phyloP scores from a whole-genome alignment of 768 basidiomycete species.

The Tulasnella sp. region DNA sequence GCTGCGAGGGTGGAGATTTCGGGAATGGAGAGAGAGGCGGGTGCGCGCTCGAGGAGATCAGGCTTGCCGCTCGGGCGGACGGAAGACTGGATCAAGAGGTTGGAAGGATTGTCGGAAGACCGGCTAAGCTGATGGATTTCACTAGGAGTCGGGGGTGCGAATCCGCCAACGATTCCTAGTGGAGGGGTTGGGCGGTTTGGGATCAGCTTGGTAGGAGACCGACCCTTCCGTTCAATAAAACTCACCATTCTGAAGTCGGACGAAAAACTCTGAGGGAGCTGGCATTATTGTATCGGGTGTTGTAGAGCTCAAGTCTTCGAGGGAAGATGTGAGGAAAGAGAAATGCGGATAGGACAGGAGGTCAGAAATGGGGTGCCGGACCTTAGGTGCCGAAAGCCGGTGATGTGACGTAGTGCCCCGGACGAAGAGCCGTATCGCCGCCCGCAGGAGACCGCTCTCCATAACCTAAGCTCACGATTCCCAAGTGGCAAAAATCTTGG shows the following conservation, averaged over 20 bases:
- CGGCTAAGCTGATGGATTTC: slow-evolving; percentile 52
- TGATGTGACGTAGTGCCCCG: too few relatives aligned
- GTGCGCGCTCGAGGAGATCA: slow-evolving; percentile 41
- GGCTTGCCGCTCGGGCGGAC: slow-evolving; percentile 50
- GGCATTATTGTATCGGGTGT: neutral
- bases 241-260: slow-evolving; percentile 12
- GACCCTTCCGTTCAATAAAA: neutral
- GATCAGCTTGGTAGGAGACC: neutral
- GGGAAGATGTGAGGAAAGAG: neutral
- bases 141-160: slow-evolving; percentile 61
- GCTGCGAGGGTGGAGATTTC: neutral
- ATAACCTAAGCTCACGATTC: too few relatives aligned
- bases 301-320: neutral
- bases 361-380: neutral
- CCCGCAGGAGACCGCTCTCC: too few relatives aligned
- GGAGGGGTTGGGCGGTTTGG: neutral
- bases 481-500: too few relatives aligned
- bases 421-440: too few relatives aligned
- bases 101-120: slow-evolving; percentile 37
- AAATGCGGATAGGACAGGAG: too few relatives aligned
- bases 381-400: too few relatives aligned
- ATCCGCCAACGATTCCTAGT: slow-evolving; percentile 71
- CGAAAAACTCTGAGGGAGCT: neutral
- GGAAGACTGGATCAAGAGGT: slow-evolving; percentile 47
- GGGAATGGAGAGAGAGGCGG: slow-evolving; percentile 37